Conservation (phyloP, 1,284 basidiomycete species). For the Trichosporon coremiiforme region DNA sequence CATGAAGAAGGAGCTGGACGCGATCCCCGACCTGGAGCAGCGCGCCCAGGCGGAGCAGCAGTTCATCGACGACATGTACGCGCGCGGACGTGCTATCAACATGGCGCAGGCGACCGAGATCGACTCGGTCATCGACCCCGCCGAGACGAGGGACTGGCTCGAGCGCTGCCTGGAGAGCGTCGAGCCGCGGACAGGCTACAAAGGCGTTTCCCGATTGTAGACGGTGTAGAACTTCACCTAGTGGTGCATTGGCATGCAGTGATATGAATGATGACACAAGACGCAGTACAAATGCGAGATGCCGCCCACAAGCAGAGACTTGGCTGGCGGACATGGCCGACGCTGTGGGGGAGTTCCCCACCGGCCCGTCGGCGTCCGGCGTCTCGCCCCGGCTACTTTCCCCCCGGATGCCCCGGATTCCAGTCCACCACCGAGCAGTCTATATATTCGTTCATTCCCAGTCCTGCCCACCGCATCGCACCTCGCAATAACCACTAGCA, state of each 20-base stretch:
- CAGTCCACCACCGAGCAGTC: background rate
- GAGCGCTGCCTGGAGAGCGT: constrained; percentile 25
- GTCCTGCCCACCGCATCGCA: background rate
- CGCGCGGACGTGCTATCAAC: constrained; percentile 29
- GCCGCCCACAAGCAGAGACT: background rate
- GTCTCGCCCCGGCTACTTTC: constrained; percentile 3
- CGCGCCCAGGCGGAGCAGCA: constrained; percentile 26
- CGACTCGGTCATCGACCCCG: constrained; percentile 32
- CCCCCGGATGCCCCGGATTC: background rate
- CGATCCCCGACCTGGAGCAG: constrained; percentile 23
- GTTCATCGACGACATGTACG: constrained; percentile 33
- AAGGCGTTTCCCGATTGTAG: constrained; percentile 18
- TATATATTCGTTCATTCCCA: background rate
- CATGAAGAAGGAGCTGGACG: constrained; percentile 32
- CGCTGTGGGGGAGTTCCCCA: constrained; percentile 17
- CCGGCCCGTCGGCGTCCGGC: constrained; percentile 15
- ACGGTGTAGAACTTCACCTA: constrained; percentile 24
- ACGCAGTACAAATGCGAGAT: too few relatives aligned
- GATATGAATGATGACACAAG: too few relatives aligned
- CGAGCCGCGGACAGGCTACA: constrained; percentile 20
- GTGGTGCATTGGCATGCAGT: background rate
- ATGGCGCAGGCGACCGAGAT: constrained; percentile 33
- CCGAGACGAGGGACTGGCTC: constrained; percentile 34
- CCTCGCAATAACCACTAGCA: background rate
- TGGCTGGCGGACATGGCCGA: constrained; percentile 11